Conservation (phyloP, 2,329 filamentous ascomycete genomes). For the Paraphoma chrysanthemicola region DNA sequence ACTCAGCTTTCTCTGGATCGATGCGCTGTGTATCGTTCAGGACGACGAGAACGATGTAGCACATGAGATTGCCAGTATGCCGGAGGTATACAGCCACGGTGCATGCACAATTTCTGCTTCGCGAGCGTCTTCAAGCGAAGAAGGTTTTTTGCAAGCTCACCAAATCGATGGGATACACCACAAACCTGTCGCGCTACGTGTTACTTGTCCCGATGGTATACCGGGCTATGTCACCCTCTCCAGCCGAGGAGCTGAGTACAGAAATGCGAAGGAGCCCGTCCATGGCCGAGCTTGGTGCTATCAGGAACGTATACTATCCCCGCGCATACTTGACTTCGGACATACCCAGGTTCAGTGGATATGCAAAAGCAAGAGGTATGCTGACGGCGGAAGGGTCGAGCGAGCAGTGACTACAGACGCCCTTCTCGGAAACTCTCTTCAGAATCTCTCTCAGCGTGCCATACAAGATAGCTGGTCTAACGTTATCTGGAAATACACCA, state of each 20-base stretch:
- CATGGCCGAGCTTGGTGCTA: slow-evolving; percentile 1
- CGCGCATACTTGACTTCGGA: slow-evolving; percentile 1
- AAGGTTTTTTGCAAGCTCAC: neutral
- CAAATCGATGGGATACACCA: neutral
- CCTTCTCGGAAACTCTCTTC: neutral
- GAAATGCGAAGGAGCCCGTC: neutral
- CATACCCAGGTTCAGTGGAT: slow-evolving; percentile 4
- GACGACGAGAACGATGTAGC: slow-evolving; percentile 4
- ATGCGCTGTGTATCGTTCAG: slow-evolving; percentile 15
- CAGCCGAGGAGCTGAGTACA: neutral
- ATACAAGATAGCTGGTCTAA: neutral
- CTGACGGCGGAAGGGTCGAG: slow-evolving; percentile 2
- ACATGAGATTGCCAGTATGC: slow-evolving; percentile 12
- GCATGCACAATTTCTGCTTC: slow-evolving; percentile 2
- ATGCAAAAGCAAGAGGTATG: neutral
- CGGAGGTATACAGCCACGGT: slow-evolving; percentile 10
- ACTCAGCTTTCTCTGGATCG: slow-evolving; percentile 13
- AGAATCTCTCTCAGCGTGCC: neutral
- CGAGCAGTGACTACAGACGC: neutral
- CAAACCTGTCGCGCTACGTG: neutral
- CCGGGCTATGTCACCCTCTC: neutral
- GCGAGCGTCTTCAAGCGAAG: neutral
- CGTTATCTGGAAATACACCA: neutral
- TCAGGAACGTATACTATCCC: slow-evolving; percentile 1
- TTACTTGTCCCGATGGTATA: neutral